phyloP scores from a whole-genome alignment of 176 grass and related monocot species.

The Phoenix roebelenii region DNA sequence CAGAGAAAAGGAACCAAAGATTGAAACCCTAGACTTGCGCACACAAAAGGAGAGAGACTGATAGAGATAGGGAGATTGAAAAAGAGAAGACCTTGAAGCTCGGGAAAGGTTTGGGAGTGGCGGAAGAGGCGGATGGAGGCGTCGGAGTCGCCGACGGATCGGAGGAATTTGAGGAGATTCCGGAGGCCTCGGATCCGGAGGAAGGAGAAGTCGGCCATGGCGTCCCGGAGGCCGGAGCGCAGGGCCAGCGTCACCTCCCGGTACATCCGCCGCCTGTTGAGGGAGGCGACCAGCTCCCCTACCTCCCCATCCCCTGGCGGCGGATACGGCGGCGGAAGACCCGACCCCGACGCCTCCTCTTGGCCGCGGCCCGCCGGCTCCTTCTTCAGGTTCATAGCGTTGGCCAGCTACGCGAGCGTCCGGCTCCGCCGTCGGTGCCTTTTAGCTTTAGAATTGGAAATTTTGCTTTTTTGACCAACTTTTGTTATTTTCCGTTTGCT shows the following conservation, averaged over 20 bases:
- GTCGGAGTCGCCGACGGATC: slow-evolving; percentile 47
- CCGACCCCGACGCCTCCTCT: slow-evolving; percentile 26
- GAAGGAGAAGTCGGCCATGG: slow-evolving; percentile 89
- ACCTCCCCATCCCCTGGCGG: slow-evolving; percentile 1
- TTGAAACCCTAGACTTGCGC: background rate
- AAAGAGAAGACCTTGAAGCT: slow-evolving; percentile 60
- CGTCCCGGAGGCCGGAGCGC: slow-evolving; percentile 71
- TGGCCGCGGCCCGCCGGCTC: background rate
- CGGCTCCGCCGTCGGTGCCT: too few species aligned
- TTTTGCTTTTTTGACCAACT: too few species aligned
- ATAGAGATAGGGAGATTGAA: slow-evolving; percentile 1
- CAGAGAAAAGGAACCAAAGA: background rate
- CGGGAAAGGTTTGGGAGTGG: slow-evolving; percentile 83
- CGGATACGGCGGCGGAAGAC: slow-evolving; percentile 16
- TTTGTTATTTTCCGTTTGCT: too few species aligned
- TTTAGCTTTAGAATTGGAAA: too few species aligned
- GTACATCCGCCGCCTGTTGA: slow-evolving; percentile 61
- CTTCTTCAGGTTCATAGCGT: too few species aligned
- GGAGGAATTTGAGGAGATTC: slow-evolving; percentile 61
- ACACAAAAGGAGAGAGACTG: slow-evolving; percentile 1
- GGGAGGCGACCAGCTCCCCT: slow-evolving; percentile 42
- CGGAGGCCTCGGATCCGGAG: slow-evolving; percentile 65
- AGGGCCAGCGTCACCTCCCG: slow-evolving; percentile 93
- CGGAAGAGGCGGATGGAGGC: slow-evolving; percentile 64
- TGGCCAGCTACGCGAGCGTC: too few species aligned